phyloP scores from a whole-genome alignment of 2,329 filamentous ascomycete species.

The Magnaporthiopsis rhizophila region DNA sequence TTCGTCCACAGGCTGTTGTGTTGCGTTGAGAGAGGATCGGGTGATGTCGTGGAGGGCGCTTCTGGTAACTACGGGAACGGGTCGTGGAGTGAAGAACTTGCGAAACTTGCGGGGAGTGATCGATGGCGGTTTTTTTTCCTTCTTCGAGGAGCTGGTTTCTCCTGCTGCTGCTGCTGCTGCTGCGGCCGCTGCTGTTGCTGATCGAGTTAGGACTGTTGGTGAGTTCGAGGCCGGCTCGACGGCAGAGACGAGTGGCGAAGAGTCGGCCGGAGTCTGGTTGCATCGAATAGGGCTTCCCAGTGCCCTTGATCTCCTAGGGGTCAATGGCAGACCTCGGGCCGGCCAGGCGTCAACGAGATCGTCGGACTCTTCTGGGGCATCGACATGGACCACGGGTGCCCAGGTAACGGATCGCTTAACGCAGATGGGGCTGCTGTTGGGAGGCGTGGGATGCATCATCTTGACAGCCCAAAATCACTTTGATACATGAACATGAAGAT shows the following conservation, averaged over 20 bases:
- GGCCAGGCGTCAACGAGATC: neutral
- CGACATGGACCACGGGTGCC: neutral
- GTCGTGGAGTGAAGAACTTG: slow-evolving; percentile 43
- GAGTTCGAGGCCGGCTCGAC: slow-evolving; percentile 10
- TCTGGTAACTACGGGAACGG: slow-evolving; percentile 29
- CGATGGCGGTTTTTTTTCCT: slow-evolving; percentile 41
- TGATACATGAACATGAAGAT: neutral
- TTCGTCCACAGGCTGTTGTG: slow-evolving; percentile 15
- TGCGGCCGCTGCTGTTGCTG: neutral
- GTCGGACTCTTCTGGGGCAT: neutral
- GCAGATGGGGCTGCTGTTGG: slow-evolving; percentile 5
- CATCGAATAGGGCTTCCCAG: neutral
- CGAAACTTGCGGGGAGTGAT: slow-evolving; percentile 47
- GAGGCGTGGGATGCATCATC: neutral
- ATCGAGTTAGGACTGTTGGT: slow-evolving; percentile 10
- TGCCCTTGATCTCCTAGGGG: neutral
- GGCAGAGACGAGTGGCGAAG: neutral
- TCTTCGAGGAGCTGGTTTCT: slow-evolving; percentile 19
- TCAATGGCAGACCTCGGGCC: neutral
- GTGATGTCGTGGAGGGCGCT: slow-evolving; percentile 33
- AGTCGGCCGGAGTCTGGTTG: neutral
- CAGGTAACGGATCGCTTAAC: neutral
- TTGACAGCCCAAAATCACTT: neutral
- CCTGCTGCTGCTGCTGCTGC: slow-evolving; percentile 4
- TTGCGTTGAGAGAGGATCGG: slow-evolving; percentile 29